Evolutionary conservation across 2,329 filamentous ascomycete species (phyloP), one percentile per base, ranked within the genome.

Genomic region (Fusarium mexicanum): DNA sequence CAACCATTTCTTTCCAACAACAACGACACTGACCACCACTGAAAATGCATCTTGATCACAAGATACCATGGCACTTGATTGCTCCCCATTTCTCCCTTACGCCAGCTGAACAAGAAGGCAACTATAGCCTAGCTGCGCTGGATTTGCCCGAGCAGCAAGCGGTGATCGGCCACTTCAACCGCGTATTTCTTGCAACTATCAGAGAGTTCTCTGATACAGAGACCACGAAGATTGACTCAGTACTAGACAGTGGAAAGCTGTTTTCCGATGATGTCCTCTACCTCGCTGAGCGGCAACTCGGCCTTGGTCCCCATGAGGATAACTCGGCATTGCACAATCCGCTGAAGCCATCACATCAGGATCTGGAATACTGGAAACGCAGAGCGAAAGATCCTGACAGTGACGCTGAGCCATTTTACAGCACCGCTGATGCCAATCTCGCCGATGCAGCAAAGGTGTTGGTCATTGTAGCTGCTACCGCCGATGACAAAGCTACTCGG

Each of bases 361-460:
- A 54, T 5, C 12, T 65, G 5, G 26, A 24, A 12, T 64, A 47
- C 5, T 65, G 63, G 63, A 63, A 54, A 22, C 6, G 6, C 0
- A 3, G 59, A 20, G 40, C 63, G 1, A 43, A 37, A 2, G 18
- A 14, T 17, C 14, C 20, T 1, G 40, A 41, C 0, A 31, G n/a
- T 4, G 26, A n/a, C 7, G 8, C 4, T 8, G 47, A 35, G 7
- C 14, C 26, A 4, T 5, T 12, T 1, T 63, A 65, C 2, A 20
- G 13, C 20, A 65, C 46, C 3, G 22, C 31, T 11, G 38, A 65
- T 22, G 63, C 11, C 1, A 9, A 41, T 6, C 13, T 64, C 4
- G 63, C 63, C 1, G 63, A 65, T 2, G 63, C 63, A 6, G 63
- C 46, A 1, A 65, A 65, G 13, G 64, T 64, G 47, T 1, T 65